Conservation (phyloP, 2,329 filamentous ascomycete genomes). For the Colletotrichum tropicicola region DNA sequence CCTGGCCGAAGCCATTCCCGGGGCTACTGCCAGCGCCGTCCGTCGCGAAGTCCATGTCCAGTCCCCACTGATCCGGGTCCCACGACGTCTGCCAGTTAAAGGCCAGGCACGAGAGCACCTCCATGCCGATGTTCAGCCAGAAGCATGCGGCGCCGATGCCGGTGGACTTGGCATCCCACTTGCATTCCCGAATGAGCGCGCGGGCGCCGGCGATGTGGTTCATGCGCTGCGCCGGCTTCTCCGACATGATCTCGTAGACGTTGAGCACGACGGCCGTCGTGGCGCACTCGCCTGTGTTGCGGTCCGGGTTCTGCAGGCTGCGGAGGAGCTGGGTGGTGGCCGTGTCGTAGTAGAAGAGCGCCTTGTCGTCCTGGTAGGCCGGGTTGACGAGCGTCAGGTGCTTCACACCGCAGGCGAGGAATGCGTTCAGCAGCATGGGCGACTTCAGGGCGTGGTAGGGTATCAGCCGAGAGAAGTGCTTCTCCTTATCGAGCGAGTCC, state of each 20-base stretch:
- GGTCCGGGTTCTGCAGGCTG: constrained; percentile 83
- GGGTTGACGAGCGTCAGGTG: constrained; percentile 79
- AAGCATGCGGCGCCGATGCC: constrained; percentile 91
- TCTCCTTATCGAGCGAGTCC: constrained; percentile 86
- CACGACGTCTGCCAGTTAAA: constrained; percentile 89
- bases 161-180: constrained; percentile 82
- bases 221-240: constrained; percentile 81
- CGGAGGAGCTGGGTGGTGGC: constrained; percentile 82
- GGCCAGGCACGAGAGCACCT: constrained; percentile 86
- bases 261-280: constrained; percentile 89
- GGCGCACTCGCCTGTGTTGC: constrained; percentile 85
- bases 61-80: constrained; percentile 90
- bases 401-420: constrained; percentile 87
- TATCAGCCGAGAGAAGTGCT: constrained; percentile 87
- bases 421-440: constrained; percentile 88
- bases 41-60: constrained; percentile 75
- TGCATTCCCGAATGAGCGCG: constrained; percentile 87
- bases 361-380: constrained; percentile 78
- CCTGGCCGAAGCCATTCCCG: constrained; percentile 57
- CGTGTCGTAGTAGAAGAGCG: constrained; percentile 83
- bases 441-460: constrained; percentile 84
- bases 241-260: constrained; percentile 93
- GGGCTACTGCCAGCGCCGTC: constrained; percentile 42
- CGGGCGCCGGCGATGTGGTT: constrained; percentile 88
- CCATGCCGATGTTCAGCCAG: constrained; percentile 92